Percentiles rank a stretch among this genome's conserved stretches.
phyloP scores from a whole-genome alignment of 1,139 yeast genomes.

The Taphrina sp. region DNA sequence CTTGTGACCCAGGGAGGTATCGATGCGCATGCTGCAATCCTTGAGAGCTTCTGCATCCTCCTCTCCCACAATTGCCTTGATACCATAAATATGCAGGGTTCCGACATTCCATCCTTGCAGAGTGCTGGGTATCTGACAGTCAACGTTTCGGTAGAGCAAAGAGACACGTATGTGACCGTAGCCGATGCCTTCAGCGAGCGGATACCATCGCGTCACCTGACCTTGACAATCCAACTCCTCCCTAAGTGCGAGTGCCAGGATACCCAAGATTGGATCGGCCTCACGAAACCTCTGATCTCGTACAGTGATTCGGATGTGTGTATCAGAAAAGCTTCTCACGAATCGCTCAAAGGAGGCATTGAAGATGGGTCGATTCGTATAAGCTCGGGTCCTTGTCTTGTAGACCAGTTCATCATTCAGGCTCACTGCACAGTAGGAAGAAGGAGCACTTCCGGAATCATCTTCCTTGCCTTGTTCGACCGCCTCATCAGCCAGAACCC shows the following conservation, averaged over 20 bases:
- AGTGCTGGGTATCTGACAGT: constrained; percentile 19
- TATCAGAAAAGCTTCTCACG: constrained; percentile 20
- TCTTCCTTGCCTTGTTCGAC: constrained; percentile 27
- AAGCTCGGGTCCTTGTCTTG: constrained; percentile 33
- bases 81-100: constrained; percentile 21
- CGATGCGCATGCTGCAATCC: constrained; percentile 28
- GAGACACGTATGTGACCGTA: constrained; percentile 32
- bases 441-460: constrained; percentile 29
- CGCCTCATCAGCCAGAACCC: constrained; percentile 23
- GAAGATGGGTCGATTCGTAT: constrained; percentile 32
- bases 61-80: constrained; percentile 16
- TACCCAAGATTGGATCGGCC: constrained; percentile 34
- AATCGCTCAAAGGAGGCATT: constrained; percentile 34
- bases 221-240: constrained; percentile 22
- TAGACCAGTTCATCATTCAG: constrained; percentile 32
- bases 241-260: constrained; percentile 23
- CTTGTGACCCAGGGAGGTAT: constrained; percentile 23
- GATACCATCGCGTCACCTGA: constrained; percentile 33
- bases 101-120: constrained; percentile 35
- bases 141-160: constrained; percentile 28
- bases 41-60: constrained; percentile 23
- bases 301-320: constrained; percentile 23
- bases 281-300: constrained; percentile 33
- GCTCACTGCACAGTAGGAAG: constrained; percentile 31
- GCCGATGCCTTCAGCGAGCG: constrained; percentile 34